Base-by-base conservation (phyloP, 768 basidiomycete species). In the Collybiopsis luxurians region DNA sequence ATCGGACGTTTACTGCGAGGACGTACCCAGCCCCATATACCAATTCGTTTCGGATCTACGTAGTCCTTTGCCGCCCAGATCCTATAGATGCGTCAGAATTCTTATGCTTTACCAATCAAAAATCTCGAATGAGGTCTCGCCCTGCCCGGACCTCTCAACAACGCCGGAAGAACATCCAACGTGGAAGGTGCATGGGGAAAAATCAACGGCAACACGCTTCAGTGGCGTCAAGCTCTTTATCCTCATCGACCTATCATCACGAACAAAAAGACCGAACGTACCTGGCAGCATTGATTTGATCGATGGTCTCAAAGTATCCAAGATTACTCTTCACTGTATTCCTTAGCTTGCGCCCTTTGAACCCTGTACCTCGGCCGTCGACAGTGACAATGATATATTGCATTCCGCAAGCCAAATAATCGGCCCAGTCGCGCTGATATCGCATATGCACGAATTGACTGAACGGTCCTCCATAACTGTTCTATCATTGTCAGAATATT, bases 1-100 rank as follows among this genome's bases (percentile, higher is more conserved):
- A 51, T 39, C 36, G 38, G 36, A 9, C 12, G 24, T 21, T 51
- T 7, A 6, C 6, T 7, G 9, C 34, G 4, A 31, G 13, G 21
- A 42, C 89, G 67, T 60, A 94, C 92, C 96, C 97, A 98, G 42
- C 97, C 97, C 95, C 95, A 98, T 50, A 98, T 89, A 0, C 96
- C 97, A 46, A 98, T 90, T 44, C 94, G 78, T 68, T 82, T 84
- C 38, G 84, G 77, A 69, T 99, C 97, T 1, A 98, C 89, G 67
- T 98, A 98, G 15, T 82, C 77, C 70, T 90, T 92, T 61, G 85
- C 78, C 2, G 89, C 91, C 91, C 93, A 97, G 46, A 86, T 73
- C 55, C 91, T 91, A 58, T n/a, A 28, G 27, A 31, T 44, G 23
- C 6, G 43, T 23, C 27, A 47, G 44, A 44, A 34, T 34, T 34